These are phyloP conservation scores for Suillus ampliporus DNA, from an alignment of 768 basidiomycete species.

Conservation along the genomic window DNA sequence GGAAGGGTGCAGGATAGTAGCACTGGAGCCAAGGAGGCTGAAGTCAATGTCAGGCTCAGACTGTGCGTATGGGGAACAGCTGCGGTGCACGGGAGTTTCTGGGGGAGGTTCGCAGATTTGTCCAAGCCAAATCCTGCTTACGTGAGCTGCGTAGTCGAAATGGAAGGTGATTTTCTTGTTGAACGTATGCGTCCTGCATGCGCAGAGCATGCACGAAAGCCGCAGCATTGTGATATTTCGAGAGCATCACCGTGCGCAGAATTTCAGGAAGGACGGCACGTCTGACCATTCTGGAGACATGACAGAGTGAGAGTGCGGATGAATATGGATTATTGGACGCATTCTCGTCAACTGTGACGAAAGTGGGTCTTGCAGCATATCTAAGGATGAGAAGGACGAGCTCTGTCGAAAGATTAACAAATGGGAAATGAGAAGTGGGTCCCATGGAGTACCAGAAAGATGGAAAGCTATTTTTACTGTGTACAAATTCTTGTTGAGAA, in stretches of 20 bases:
- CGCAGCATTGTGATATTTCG: background rate
- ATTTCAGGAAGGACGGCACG: slow-evolving; percentile 44
- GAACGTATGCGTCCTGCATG: slow-evolving; percentile 27
- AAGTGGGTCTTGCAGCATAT: slow-evolving; percentile 36
- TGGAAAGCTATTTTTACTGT: background rate
- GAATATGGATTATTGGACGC: slow-evolving; percentile 16
- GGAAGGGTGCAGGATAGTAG: slow-evolving; percentile 10
- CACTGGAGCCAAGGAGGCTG: slow-evolving; percentile 16
- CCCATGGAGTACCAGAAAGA: no score
- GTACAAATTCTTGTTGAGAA: background rate
- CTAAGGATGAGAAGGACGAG: slow-evolving; percentile 42
- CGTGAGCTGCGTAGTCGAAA: slow-evolving; percentile 36
- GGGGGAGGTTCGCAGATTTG: slow-evolving; percentile 34
- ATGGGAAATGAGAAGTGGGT: slow-evolving; percentile 13
- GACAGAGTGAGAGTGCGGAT: slow-evolving; percentile 38
- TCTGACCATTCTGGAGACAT: slow-evolving; percentile 41
- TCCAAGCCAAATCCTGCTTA: slow-evolving; percentile 44
- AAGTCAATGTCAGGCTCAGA: slow-evolving; percentile 27
- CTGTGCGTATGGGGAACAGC: slow-evolving; percentile 13
- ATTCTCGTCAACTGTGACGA: slow-evolving; percentile 10
- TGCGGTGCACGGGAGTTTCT: background rate
- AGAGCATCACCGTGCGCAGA: slow-evolving; percentile 45
- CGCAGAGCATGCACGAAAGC: slow-evolving; percentile 40
- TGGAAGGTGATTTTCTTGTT: slow-evolving; percentile 28
- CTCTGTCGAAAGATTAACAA: slow-evolving; percentile 40